Evolutionary conservation across 176 grass and related monocot species (phyloP), one percentile per base, ranked within the genome.

Genomic region (Metroxylon sagu): DNA sequence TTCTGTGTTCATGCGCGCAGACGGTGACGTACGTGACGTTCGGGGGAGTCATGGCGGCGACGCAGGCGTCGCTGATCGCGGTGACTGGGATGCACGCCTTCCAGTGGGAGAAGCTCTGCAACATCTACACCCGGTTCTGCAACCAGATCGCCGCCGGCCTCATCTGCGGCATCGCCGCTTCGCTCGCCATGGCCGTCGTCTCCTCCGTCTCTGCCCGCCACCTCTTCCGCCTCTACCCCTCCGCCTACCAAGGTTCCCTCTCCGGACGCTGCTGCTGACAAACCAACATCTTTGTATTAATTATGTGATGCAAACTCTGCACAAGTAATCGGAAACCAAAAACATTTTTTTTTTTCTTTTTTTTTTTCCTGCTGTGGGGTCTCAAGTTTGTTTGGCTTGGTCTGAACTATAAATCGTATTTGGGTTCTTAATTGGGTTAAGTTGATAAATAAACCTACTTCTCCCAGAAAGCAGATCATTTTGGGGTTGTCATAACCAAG

Each of bases 101-200:
- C 55, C 84, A 93, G 73, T 98, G 94, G 94, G 74, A 16, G 57
- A 98, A 81, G 81, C 70, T 98, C 51, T 98, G 94, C 76, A 89
- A 98, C 82, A 85, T 98, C 61, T 98, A 89, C 76, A 81, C 85
- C 7, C 74, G 85, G n/a, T 98, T 86, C 82, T 98, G 94, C 74
- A 56, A 82, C 27, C 84, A 93, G 62, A 12, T 98, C 56, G 94
- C 57, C 30, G 88, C 79, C 3, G 82, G 88, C 82, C 73, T 98
- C 55, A 0, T 62, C 14, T 91, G 82, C 66, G 67, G 64, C 27
- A 16, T 68, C n/a, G 62, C 76, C 31, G 73, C 88, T 28, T 60
- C 84, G 18, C 14, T 50, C 17, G 66, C 81, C 59, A 76, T 79
- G 70, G 79, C 64, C 4, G 39, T 81, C 6, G 62, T 81, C 48